Percentiles rank a stretch among this genome's conserved stretches.
Conservation (phyloP, 495 filamentous ascomycete genomes). For the Tuber microsphaerosporum region DNA sequence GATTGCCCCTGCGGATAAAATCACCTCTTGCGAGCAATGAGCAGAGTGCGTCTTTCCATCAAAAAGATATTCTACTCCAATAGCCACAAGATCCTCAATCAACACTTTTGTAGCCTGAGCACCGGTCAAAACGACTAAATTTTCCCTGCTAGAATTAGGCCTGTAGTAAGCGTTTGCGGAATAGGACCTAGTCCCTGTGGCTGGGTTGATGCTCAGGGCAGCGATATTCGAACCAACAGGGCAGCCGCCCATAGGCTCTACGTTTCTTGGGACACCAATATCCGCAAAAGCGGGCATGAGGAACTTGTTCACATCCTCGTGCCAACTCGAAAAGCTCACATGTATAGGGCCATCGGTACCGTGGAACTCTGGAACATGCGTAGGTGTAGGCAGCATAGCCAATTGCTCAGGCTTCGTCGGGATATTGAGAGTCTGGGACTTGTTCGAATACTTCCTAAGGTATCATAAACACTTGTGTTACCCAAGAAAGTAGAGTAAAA, state of each 20-base stretch:
- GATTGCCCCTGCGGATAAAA: conserved; percentile 51
- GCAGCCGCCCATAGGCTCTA: conserved; percentile 6
- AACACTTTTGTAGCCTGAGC: conserved; percentile 3
- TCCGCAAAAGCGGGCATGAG: background rate
- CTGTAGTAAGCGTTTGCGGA: conserved; percentile 38
- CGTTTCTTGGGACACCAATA: conserved; percentile 3
- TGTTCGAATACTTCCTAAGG: background rate
- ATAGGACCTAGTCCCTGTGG: background rate
- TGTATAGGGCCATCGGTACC: conserved; percentile 9
- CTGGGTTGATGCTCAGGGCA: background rate
- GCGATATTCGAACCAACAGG: background rate
- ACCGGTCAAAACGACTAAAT: conserved; percentile 10
- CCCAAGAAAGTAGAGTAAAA: background rate
- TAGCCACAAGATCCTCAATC: background rate
- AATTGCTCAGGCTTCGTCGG: background rate
- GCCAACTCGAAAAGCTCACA: background rate
- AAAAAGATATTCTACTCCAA: conserved; percentile 18
- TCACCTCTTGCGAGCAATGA: conserved; percentile 45
- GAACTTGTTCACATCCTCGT: background rate
- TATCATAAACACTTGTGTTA: background rate
- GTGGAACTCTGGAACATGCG: background rate
- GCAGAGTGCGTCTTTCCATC: background rate
- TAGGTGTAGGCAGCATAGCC: background rate
- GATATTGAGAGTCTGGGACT: background rate
- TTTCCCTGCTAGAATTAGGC: conserved; percentile 29